Evolutionary conservation across 31 red algal species (phyloP).

Genomic region (Odonthalia washingtoniensis): DNA sequence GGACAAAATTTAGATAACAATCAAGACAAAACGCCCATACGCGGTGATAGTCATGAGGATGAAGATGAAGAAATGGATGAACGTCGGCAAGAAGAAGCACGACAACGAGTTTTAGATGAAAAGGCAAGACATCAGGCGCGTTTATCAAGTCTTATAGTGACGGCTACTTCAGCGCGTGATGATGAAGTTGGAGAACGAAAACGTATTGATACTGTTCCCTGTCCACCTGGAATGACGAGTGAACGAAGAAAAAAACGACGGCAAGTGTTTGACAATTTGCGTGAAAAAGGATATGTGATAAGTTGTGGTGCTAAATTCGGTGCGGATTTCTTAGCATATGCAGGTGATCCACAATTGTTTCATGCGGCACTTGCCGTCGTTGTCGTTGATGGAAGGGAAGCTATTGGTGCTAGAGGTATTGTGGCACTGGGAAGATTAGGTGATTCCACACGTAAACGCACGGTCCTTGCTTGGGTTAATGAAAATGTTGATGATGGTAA

Average conservation of each 20-base stretch:
- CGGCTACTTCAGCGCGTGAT: constrained; percentile 18
- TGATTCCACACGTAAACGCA: constrained; percentile 75
- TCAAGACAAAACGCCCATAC: neutral
- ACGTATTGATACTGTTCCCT: neutral
- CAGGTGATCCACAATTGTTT: constrained; percentile 77
- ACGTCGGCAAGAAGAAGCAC: neutral
- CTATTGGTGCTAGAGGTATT: constrained; percentile 50
- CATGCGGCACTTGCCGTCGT: constrained; percentile 81
- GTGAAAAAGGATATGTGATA: constrained; percentile 75
- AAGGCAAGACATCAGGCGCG: constrained; percentile 19
- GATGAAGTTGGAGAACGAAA: constrained; percentile 34
- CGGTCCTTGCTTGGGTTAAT: constrained; percentile 55
- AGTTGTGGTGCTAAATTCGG: constrained; percentile 90
- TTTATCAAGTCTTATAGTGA: constrained; percentile 36
- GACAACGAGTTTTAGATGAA: constrained; percentile 16
- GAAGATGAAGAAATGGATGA: constrained; percentile 13
- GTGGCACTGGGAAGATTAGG: constrained; percentile 85
- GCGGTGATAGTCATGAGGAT: neutral
- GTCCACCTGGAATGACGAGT: neutral
- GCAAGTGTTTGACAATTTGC: constrained; percentile 70
- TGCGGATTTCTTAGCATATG: constrained; percentile 92
- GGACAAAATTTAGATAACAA: neutral
- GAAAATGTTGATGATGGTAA: neutral
- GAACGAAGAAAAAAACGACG: constrained; percentile 34
- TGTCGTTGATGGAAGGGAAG: constrained; percentile 37